Conservation (phyloP, 805 yeast genomes). For the Nakazawaea sp. region DNA sequence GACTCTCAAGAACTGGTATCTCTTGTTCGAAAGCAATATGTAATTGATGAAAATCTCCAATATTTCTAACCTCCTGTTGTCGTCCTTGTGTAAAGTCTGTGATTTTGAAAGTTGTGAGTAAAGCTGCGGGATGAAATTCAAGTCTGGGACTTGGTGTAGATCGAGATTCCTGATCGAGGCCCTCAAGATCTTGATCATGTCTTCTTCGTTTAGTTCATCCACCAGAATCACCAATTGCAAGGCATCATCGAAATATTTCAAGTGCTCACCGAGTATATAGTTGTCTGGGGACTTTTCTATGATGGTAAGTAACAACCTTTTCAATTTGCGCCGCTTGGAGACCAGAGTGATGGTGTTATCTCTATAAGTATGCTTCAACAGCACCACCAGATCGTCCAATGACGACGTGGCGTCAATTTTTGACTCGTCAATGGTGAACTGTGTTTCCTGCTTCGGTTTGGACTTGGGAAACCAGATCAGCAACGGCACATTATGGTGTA, state of each 20-base stretch:
- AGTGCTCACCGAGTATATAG: background rate
- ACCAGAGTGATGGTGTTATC: background rate
- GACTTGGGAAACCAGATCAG: too few relatives aligned
- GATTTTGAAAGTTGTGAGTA: constrained; percentile 23
- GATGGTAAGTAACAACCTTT: constrained; percentile 1
- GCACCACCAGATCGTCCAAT: constrained; percentile 3
- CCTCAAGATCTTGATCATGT: constrained; percentile 9
- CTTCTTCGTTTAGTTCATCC: constrained; percentile 13
- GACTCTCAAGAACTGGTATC: constrained; percentile 17
- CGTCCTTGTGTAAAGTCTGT: constrained; percentile 15
- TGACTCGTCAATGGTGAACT: too few relatives aligned
- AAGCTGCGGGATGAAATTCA: constrained; percentile 25
- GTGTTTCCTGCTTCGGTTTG: too few relatives aligned
- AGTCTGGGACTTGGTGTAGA: constrained; percentile 3
- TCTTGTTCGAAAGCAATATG: constrained; percentile 21
- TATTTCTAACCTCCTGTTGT: constrained; percentile 19
- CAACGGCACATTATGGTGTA: too few relatives aligned
- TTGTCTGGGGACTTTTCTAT: constrained; percentile 6
- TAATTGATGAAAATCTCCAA: constrained; percentile 27
- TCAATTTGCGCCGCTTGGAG: constrained; percentile 3
- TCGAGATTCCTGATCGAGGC: constrained; percentile 7
- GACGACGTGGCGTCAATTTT: too few relatives aligned
- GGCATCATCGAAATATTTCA: constrained; percentile 1
- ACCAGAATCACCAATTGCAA: background rate
- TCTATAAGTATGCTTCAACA: constrained; percentile 1